These are phyloP conservation scores for Fomitopsis palustris DNA, from an alignment of 1,284 basidiomycete genomes.

Conservation along the genomic window DNA sequence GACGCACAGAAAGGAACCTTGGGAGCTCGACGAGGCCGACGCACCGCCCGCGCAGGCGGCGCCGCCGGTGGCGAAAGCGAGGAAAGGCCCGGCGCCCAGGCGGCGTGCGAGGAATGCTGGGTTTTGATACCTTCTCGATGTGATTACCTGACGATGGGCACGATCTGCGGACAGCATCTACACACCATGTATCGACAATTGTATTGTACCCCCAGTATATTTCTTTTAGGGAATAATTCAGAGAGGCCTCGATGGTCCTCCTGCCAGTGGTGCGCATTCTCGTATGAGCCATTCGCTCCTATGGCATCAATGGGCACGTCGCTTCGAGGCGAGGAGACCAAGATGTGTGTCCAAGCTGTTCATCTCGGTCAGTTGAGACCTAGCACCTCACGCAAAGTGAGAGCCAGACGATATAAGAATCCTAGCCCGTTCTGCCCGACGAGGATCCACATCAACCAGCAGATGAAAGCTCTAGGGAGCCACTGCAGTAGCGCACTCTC, in stretches of 20 bases:
- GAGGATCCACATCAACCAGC: slow-evolving; percentile 41
- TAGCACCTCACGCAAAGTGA: neutral
- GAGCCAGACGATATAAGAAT: neutral
- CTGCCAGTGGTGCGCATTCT: no score
- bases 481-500: slow-evolving; percentile 44
- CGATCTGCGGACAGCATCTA: neutral
- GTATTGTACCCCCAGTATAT: no score
- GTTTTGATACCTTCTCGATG: neutral
- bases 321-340: no score
- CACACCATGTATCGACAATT: neutral
- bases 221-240: no score
- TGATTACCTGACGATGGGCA: no score
- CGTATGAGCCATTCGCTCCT: no score
- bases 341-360: neutral
- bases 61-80: neutral
- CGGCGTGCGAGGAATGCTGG: slow-evolving; percentile 1
- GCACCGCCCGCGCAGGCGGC: neutral
- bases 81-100: neutral
- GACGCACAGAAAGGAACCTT: slow-evolving; percentile 11
- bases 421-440: neutral
- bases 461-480: slow-evolving; percentile 46
- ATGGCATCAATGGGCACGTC: no score
- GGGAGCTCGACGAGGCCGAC: slow-evolving; percentile 10
- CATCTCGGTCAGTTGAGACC: neutral
- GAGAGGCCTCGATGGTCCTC: no score